Evolutionary conservation across 2,329 filamentous ascomycete species (phyloP).

Genomic region (Colletotrichum melonis): DNA sequence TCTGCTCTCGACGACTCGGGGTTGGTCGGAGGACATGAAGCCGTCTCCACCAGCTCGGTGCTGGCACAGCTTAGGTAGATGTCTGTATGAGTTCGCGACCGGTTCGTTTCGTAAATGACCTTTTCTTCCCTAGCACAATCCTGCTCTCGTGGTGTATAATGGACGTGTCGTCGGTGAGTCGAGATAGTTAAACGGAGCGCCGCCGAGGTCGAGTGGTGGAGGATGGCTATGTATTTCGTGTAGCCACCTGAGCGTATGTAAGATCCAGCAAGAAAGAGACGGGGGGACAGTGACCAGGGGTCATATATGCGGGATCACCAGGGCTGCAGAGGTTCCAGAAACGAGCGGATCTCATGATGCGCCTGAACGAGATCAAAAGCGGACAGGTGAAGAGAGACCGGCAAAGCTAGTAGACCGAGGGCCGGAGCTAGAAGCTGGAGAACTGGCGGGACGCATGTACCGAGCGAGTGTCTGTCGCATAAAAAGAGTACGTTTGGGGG

Average conservation of each 20-base stretch:
- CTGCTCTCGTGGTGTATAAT: neutral
- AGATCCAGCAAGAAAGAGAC: constrained; percentile 1
- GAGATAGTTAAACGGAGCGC: neutral
- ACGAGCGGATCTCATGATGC: constrained; percentile 36
- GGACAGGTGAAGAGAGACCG: constrained; percentile 32
- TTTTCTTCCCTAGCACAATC: neutral
- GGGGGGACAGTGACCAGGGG: constrained; percentile 30
- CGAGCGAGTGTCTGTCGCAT: neutral
- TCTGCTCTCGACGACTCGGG: constrained; percentile 37
- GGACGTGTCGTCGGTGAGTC: neutral
- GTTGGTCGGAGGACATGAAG: constrained; percentile 40
- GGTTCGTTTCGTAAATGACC: neutral
- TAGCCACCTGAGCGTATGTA: neutral
- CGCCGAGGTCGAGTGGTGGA: neutral
- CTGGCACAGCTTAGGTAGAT: constrained; percentile 6
- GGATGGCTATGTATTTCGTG: neutral
- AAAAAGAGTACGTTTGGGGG: constrained; percentile 20
- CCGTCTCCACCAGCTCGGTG: constrained; percentile 30
- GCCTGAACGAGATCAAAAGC: constrained; percentile 33
- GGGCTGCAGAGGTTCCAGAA: constrained; percentile 33
- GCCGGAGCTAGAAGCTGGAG: constrained; percentile 34
- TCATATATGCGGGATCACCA: constrained; percentile 36
- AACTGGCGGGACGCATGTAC: constrained; percentile 25
- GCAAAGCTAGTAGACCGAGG: constrained; percentile 34
- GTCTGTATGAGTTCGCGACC: neutral